Conservation (phyloP, 2,329 filamentous ascomycete species). For the Diaporthe sp. region DNA sequence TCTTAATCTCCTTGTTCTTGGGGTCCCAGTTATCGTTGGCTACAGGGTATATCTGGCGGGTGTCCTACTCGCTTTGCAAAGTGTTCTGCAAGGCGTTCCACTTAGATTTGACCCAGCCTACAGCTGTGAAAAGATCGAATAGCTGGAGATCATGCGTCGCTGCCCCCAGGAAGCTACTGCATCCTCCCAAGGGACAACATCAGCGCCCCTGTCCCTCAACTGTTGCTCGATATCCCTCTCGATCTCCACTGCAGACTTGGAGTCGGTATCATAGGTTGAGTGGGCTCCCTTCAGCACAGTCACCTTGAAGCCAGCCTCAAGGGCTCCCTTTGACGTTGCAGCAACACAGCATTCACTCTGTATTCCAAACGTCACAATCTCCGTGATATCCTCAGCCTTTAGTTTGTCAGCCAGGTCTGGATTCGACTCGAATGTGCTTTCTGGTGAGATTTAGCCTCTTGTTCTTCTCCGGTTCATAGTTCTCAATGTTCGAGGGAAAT, state of each 20-base stretch:
- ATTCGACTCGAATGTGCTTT: conserved; percentile 45
- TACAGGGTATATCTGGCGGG: no score
- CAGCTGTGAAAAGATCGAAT: conserved; percentile 29
- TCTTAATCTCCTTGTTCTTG: no score
- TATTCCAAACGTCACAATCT: conserved; percentile 44
- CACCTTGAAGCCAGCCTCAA: conserved; percentile 43
- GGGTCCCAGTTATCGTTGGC: no score
- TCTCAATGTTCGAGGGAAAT: not conserved
- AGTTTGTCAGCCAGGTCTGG: conserved; percentile 41
- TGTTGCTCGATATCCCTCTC: conserved; percentile 43
- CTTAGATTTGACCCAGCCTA: not conserved
- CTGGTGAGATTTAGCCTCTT: conserved; percentile 32
- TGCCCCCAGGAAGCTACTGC: conserved; percentile 32
- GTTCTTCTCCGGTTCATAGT: not conserved
- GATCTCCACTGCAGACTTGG: conserved; percentile 40
- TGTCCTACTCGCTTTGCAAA: no score
- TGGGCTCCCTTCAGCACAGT: conserved; percentile 44
- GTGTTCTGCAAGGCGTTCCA: not conserved
- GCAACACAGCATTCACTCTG: conserved; percentile 47
- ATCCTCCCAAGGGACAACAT: conserved; percentile 40
- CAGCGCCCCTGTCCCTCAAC: conserved; percentile 38
- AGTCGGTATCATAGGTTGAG: conserved; percentile 43
- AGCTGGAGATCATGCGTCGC: conserved; percentile 32
- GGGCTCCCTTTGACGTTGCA: conserved; percentile 42
- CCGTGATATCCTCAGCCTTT: conserved; percentile 37